phyloP scores from a whole-genome alignment of 116 monocot genomes.

The Papilionanthe hybrid region DNA sequence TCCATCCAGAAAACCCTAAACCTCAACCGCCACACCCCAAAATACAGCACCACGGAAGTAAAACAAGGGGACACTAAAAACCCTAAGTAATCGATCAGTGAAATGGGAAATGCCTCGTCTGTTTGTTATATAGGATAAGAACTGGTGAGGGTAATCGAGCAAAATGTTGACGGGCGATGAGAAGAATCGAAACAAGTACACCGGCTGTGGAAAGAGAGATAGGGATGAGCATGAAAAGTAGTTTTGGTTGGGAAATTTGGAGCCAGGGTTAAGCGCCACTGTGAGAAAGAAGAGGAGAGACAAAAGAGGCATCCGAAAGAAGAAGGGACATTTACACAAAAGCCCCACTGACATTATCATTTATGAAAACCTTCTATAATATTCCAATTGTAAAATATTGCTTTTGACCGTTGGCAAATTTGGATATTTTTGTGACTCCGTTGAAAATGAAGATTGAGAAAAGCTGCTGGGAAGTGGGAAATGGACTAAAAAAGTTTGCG shows the following conservation, averaged over 20 bases:
- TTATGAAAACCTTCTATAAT: too few species aligned
- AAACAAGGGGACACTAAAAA: neutral
- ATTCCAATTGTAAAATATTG: neutral
- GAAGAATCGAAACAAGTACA: neutral
- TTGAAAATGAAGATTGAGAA: neutral
- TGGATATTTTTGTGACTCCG: neutral
- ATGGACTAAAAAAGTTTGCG: neutral
- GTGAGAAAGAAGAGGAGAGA: neutral
- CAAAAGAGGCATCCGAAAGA: neutral
- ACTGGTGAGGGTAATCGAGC: neutral
- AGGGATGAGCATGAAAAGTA: neutral
- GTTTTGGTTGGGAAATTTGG: neutral
- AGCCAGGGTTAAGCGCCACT: neutral
- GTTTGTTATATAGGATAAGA: neutral
- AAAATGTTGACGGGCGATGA: neutral
- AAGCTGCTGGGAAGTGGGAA: too few species aligned
- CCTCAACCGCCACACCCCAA: neutral
- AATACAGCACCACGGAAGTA: neutral
- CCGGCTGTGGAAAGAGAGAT: neutral
- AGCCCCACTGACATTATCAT: neutral
- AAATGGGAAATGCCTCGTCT: neutral
- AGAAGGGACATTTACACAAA: neutral
- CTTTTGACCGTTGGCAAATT: neutral
- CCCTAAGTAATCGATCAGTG: constrained; percentile 5
- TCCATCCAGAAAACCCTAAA: constrained; percentile 1